phyloP scores from a whole-genome alignment of 2,329 filamentous ascomycete genomes.

The Epichloe aotearoae region DNA sequence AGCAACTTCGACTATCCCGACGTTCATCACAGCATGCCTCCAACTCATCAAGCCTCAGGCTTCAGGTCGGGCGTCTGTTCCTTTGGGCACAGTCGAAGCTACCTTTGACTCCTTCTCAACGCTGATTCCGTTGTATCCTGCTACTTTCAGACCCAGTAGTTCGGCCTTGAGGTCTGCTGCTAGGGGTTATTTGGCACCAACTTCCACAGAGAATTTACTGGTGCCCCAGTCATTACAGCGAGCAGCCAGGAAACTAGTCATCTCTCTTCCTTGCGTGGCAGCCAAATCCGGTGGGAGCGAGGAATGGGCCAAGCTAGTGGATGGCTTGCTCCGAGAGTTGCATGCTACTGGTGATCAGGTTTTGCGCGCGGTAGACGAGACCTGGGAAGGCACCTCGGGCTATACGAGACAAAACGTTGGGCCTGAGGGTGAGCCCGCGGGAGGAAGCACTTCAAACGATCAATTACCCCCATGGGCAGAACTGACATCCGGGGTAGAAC shows the following conservation, averaged over 20 bases:
- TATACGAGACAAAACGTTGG: constrained; percentile 30
- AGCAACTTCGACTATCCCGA: constrained; percentile 66
- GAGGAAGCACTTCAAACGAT: constrained; percentile 31
- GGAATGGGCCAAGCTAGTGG: constrained; percentile 63
- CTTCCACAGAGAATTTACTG: constrained; percentile 34
- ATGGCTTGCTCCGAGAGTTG: constrained; percentile 45
- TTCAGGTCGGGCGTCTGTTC: constrained; percentile 15
- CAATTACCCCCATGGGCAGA: constrained; percentile 60
- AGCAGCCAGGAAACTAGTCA: constrained; percentile 50
- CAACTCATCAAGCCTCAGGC: constrained; percentile 43
- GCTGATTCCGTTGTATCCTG: constrained; percentile 67
- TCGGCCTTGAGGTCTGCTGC: constrained; percentile 52
- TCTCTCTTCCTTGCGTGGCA: constrained; percentile 66
- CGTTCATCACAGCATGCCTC: constrained; percentile 61
- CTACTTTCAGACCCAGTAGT: constrained; percentile 66
- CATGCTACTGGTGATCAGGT: constrained; percentile 64
- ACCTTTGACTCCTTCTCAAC: constrained; percentile 59
- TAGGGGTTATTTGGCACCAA: constrained; percentile 49
- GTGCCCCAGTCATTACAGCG: constrained; percentile 40
- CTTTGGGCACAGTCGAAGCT: constrained; percentile 44
- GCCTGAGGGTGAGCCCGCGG: constrained; percentile 32
- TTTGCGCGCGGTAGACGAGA: constrained; percentile 67
- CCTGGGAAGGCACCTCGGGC: constrained; percentile 58
- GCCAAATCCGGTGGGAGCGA: constrained; percentile 64
- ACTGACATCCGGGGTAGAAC: constrained; percentile 57